These are phyloP conservation scores for Setaria viridis DNA, from an alignment of 202 grass and related monocot species.

Conservation along the genomic window DNA sequence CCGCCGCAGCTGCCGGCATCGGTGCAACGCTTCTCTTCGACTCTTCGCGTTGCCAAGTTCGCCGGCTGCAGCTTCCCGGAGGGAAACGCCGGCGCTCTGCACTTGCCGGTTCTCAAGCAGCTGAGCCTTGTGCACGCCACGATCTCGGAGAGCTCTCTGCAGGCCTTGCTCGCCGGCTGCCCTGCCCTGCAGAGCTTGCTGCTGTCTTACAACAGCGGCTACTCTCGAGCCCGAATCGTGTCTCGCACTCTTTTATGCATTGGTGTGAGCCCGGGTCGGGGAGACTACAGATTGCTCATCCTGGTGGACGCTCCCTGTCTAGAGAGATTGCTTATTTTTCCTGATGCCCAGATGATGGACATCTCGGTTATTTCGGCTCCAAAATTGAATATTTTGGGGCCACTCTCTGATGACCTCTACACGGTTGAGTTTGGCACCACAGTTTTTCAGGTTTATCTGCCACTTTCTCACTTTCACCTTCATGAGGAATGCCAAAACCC, in stretches of 20 bases:
- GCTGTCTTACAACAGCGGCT: not conserved
- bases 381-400: not conserved
- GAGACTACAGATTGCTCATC: too few relatives aligned
- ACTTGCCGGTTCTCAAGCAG: not conserved
- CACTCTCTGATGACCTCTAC: rapidly evolving
- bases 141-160: not conserved
- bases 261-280: too few relatives aligned
- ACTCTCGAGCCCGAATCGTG: not conserved
- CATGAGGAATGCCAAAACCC: not conserved
- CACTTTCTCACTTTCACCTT: not conserved
- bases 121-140: not conserved
- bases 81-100: not conserved
- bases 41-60: not conserved
- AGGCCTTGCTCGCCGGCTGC: not conserved
- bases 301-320: too few relatives aligned
- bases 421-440: not conserved
- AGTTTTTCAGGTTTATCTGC: not conserved
- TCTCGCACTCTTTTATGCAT: not conserved
- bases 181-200: not conserved
- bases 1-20: not conserved
- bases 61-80: not conserved
- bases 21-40: not conserved
- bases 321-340: too few relatives aligned
- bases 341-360: not conserved
- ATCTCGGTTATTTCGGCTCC: not conserved